Conservation (phyloP, 768 basidiomycete genomes). For the Russula earlei region DNA sequence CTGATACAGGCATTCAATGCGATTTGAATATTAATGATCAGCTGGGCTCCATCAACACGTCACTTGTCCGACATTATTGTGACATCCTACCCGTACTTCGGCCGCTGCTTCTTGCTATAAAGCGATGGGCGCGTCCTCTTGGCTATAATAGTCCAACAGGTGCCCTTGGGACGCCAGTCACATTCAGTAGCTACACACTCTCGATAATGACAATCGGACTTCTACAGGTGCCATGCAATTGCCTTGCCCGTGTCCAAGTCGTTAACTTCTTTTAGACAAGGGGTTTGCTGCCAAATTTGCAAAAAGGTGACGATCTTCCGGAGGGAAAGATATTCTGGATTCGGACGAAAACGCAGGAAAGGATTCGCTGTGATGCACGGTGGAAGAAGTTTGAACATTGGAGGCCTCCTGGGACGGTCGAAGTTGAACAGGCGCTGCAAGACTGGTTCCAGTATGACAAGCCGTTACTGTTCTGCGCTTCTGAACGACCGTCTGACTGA, state of each 20-base stretch:
- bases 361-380: slow-evolving; percentile 12
- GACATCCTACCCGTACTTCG: slow-evolving; percentile 35
- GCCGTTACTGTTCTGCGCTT: not conserved
- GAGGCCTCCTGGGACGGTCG: slow-evolving; percentile 2
- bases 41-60: slow-evolving; percentile 43
- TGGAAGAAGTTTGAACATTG: slow-evolving; percentile 7
- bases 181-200: slow-evolving; percentile 56
- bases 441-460: slow-evolving; percentile 2
- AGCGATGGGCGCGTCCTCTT: slow-evolving; percentile 49
- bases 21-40: slow-evolving; percentile 59
- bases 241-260: not conserved
- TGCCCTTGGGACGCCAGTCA: slow-evolving; percentile 17
- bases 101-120: slow-evolving; percentile 39
- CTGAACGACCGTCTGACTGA: not conserved
- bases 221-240: slow-evolving; percentile 38
- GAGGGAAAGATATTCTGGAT: slow-evolving; percentile 29
- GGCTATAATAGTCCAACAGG: slow-evolving; percentile 40
- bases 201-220: slow-evolving; percentile 52
- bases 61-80: slow-evolving; percentile 44
- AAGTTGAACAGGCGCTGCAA: slow-evolving; percentile 11
- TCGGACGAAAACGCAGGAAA: slow-evolving; percentile 12
- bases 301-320: slow-evolving; percentile 27
- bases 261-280: slow-evolving; percentile 28
- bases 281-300: slow-evolving; percentile 43
- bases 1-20: slow-evolving; percentile 31